A percentile compares a stretch with the other conserved stretches of the same genome.
phyloP scores from a whole-genome alignment of 257 asterid species.

The Penstemon barbatus region DNA sequence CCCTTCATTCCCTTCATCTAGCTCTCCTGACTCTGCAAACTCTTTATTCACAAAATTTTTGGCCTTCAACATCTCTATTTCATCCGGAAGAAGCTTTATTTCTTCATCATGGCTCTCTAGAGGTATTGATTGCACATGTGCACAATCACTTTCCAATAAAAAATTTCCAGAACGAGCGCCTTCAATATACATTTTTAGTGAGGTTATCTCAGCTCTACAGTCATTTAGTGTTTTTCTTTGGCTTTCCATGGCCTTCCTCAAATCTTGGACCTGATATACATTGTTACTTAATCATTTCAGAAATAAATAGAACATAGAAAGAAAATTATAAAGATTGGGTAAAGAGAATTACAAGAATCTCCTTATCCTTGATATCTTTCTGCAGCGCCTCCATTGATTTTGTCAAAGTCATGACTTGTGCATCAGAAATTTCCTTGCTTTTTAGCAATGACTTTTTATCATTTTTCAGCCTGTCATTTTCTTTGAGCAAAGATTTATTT shows the following conservation, averaged over 20 bases:
- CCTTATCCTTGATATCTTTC: conserved; percentile 90
- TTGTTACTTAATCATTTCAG: conserved; percentile 11
- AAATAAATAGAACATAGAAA: conserved; percentile 19
- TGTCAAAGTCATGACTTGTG: conserved; percentile 60
- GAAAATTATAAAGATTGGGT: conserved; percentile 2
- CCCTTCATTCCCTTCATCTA: conserved; percentile 42
- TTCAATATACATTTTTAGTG: conserved; percentile 83
- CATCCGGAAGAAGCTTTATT: conserved; percentile 44
- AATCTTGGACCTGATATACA: conserved; percentile 65
- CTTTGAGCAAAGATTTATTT: conserved; percentile 66
- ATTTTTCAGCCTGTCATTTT: conserved; percentile 67
- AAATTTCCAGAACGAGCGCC: conserved; percentile 59
- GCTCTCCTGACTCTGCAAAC: conserved; percentile 38
- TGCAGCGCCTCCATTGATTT: conserved; percentile 82
- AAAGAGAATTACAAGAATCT: conserved; percentile 48
- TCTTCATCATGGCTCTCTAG: conserved; percentile 46
- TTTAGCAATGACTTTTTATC: conserved; percentile 57
- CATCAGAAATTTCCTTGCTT: conserved; percentile 71
- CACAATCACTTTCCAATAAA: conserved; percentile 39
- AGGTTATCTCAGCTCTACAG: conserved; percentile 95
- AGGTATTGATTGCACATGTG: conserved; percentile 35
- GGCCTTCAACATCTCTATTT: conserved; percentile 48
- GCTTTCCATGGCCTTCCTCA: conserved; percentile 71
- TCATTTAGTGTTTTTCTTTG: conserved; percentile 81
- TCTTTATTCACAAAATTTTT: conserved; percentile 32